These are phyloP conservation scores for Mesotaenium endlicherianum DNA, from an alignment of 139 green algal species.

Conservation along the genomic window DNA sequence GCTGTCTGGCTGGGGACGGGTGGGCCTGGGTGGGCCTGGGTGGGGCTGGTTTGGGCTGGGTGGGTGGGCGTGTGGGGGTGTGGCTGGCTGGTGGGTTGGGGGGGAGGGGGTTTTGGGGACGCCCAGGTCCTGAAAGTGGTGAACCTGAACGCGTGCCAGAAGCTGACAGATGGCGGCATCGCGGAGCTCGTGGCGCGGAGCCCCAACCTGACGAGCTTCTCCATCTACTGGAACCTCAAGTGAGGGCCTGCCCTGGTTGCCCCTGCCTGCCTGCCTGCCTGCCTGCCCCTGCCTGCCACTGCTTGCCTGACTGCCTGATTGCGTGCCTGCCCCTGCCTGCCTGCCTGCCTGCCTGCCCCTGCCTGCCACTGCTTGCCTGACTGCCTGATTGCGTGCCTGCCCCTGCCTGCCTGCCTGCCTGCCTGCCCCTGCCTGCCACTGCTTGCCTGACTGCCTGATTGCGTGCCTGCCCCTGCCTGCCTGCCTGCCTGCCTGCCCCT, in stretches of 20 bases:
- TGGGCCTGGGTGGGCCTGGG: background rate
- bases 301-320: too few species aligned
- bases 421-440: too few species aligned
- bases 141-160: conserved; percentile 30
- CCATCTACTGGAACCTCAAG: conserved; percentile 33
- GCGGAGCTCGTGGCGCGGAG: background rate
- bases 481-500: too few species aligned
- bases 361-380: too few species aligned
- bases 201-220: conserved; percentile 17
- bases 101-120: background rate
- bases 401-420: too few species aligned
- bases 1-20: background rate
- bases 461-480: too few species aligned
- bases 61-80: background rate
- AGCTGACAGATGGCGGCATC: conserved; percentile 1
- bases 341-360: too few species aligned
- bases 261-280: too few species aligned
- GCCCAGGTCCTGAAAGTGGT: conserved; percentile 1
- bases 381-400: too few species aligned
- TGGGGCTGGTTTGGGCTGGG: background rate
- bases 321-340: too few species aligned
- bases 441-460: too few species aligned
- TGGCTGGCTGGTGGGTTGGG: background rate
- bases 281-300: too few species aligned
- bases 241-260: background rate